Evolutionary conservation across 352 stramenopile species (phyloP).

Genomic region (Phytophthora kernoviae): DNA sequence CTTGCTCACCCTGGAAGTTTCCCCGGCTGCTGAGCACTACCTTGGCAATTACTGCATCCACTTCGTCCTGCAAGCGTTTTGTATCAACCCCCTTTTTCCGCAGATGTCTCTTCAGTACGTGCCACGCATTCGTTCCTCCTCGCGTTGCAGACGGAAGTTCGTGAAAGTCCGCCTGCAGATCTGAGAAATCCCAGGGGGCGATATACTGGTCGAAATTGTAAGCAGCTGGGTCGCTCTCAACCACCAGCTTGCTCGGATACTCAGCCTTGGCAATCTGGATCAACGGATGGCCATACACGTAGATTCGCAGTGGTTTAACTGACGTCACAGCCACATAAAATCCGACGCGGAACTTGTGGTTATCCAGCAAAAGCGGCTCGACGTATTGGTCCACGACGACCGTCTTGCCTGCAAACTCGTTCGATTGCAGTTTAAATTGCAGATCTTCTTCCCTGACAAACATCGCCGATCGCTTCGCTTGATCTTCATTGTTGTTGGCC

Average conservation of each 20-base stretch:
- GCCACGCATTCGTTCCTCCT: slow-evolving; percentile 71
- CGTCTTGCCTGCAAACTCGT: slow-evolving; percentile 50
- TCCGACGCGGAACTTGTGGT: slow-evolving; percentile 88
- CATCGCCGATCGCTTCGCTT: slow-evolving; percentile 25
- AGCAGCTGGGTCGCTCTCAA: slow-evolving; percentile 40
- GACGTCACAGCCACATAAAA: slow-evolving; percentile 89
- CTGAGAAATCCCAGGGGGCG: slow-evolving; percentile 73
- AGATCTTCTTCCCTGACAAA: slow-evolving; percentile 60
- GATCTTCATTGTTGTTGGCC: slow-evolving; percentile 37
- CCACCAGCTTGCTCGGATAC: slow-evolving; percentile 54
- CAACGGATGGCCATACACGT: slow-evolving; percentile 76
- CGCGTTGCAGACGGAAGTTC: slow-evolving; percentile 61
- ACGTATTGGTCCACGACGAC: slow-evolving; percentile 80
- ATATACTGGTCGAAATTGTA: slow-evolving; percentile 81
- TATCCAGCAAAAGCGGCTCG: slow-evolving; percentile 85
- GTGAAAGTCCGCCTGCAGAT: slow-evolving; percentile 62
- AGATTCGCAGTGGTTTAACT: slow-evolving; percentile 83
- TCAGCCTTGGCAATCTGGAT: slow-evolving; percentile 73
- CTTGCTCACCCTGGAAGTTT: slow-evolving; percentile 50
- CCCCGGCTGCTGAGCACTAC: slow-evolving; percentile 62
- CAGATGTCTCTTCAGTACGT: slow-evolving; percentile 71
- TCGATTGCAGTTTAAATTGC: slow-evolving; percentile 45
- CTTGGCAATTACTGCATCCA: slow-evolving; percentile 68
- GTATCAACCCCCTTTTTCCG: slow-evolving; percentile 63
- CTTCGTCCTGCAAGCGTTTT: slow-evolving; percentile 62